A percentile compares a stretch with the other conserved stretches of the same genome.
Conservation (phyloP, 805 yeast species). For the Kodamaea hsintzibuensis region DNA sequence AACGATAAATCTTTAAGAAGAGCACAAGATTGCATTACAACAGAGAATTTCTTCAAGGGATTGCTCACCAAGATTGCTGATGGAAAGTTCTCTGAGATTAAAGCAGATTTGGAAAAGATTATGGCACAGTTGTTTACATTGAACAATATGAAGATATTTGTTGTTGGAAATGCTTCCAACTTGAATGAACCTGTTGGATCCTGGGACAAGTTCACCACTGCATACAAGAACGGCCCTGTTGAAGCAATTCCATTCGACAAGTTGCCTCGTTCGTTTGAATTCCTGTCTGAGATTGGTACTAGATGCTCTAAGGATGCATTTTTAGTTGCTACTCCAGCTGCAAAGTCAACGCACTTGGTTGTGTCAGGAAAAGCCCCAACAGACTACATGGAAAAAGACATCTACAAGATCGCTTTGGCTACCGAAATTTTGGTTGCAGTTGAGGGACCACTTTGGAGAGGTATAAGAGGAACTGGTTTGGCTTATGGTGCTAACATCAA, state of each 20-base stretch:
- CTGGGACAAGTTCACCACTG: constrained; percentile 47
- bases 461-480: constrained; percentile 89
- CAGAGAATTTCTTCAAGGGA: constrained; percentile 56
- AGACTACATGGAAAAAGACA: constrained; percentile 49
- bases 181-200: constrained; percentile 56
- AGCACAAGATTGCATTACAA: constrained; percentile 62
- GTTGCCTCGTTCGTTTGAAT: constrained; percentile 55
- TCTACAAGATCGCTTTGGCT: constrained; percentile 69
- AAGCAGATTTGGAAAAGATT: constrained; percentile 51
- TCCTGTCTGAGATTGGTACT: constrained; percentile 57
- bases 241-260: constrained; percentile 21
- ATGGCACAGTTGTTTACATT: constrained; percentile 53
- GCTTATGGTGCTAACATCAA: constrained; percentile 83
- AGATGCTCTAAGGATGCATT: constrained; percentile 54
- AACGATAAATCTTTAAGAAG: constrained; percentile 62
- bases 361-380: constrained; percentile 62
- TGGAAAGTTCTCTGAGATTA: constrained; percentile 52
- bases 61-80: constrained; percentile 49
- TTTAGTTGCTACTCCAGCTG: constrained; percentile 75
- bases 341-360: constrained; percentile 74
- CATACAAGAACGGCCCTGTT: constrained; percentile 3
- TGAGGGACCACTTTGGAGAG: constrained; percentile 97
- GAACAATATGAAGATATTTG: constrained; percentile 63
- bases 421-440: constrained; percentile 77
- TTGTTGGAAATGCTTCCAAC: constrained; percentile 65